Percentiles rank a stretch among this genome's conserved stretches.
Conservation (phyloP, 1,284 basidiomycete genomes). For the Pseudozyma flocculosa region DNA sequence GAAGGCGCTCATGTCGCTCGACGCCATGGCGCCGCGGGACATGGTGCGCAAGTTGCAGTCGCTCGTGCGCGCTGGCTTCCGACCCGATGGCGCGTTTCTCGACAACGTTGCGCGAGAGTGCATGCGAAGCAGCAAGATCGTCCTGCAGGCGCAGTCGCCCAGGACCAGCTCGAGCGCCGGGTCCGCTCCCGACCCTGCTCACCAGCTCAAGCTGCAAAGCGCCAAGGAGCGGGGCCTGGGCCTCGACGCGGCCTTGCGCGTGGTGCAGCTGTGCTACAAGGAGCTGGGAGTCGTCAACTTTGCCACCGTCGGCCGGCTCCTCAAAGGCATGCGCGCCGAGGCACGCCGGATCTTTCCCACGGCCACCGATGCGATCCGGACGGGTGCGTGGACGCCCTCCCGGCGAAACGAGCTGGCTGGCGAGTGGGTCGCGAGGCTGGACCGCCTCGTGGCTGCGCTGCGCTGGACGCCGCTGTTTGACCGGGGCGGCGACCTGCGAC, state of each 20-base stretch:
- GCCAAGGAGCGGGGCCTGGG: conserved; percentile 2
- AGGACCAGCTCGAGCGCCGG: too few species aligned
- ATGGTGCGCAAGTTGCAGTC: conserved; percentile 1
- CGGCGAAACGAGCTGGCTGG: too few species aligned
- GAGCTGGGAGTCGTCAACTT: conserved; percentile 20
- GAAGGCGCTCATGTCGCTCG: conserved; percentile 4
- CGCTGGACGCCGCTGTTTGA: conserved; percentile 28
- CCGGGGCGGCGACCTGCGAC: conserved; percentile 18
- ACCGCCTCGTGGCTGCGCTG: conserved; percentile 16
- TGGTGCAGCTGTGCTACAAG: conserved; percentile 12
- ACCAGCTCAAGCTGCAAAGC: too few species aligned
- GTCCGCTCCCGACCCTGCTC: too few species aligned
- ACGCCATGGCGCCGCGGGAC: conserved; percentile 4
- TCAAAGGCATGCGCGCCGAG: conserved; percentile 5
- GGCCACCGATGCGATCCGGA: too few species aligned
- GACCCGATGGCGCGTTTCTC: conserved; percentile 7
- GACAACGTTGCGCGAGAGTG: conserved; percentile 14
- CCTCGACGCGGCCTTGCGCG: conserved; percentile 6
- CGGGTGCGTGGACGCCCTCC: too few species aligned
- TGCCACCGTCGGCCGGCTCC: conserved; percentile 7
- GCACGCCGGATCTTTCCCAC: too few species aligned
- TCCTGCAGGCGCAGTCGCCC: too few species aligned
- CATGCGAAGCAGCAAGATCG: not conserved
- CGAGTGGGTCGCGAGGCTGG: conserved; percentile 11
- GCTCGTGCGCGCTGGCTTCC: conserved; percentile 8